Conservation (phyloP, 2,329 filamentous ascomycete species). For the Albophoma yamanashiensis region DNA sequence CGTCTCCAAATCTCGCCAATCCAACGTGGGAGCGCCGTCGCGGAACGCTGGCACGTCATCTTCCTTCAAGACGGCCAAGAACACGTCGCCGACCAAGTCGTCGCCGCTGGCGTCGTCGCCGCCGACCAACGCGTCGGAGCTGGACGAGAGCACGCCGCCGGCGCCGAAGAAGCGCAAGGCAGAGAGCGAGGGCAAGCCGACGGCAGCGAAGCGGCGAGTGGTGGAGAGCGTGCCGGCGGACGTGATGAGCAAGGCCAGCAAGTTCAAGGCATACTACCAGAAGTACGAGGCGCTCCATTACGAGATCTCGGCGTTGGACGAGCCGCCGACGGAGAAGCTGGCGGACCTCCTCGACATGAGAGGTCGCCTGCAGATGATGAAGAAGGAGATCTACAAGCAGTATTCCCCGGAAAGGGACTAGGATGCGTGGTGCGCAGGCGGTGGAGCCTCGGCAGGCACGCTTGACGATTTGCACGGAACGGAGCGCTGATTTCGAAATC, state of each 20-base stretch:
- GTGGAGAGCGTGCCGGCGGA: constrained; percentile 23
- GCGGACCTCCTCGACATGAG: constrained; percentile 43
- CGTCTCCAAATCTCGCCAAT: constrained; percentile 32
- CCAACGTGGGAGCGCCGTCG: constrained; percentile 35
- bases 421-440: neutral
- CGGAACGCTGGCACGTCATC: constrained; percentile 26
- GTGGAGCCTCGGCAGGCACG: constrained; percentile 3
- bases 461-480: neutral
- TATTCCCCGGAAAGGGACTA: constrained; percentile 19
- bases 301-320: constrained; percentile 38
- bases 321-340: constrained; percentile 41
- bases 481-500: constrained; percentile 2
- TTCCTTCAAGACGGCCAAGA: constrained; percentile 36
- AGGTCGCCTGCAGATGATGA: constrained; percentile 42
- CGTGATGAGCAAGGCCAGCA: constrained; percentile 40
- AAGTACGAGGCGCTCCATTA: constrained; percentile 46
- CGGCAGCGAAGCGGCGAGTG: constrained; percentile 17
- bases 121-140: constrained; percentile 53
- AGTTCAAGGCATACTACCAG: constrained; percentile 45
- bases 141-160: constrained; percentile 33
- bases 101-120: constrained; percentile 56
- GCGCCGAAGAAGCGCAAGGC: constrained; percentile 34
- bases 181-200: constrained; percentile 13
- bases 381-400: constrained; percentile 45
- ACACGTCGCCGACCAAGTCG: constrained; percentile 50